These are phyloP conservation scores for Oryza coarctata DNA, from an alignment of 176 grass and related monocot species.

Conservation along the genomic window DNA sequence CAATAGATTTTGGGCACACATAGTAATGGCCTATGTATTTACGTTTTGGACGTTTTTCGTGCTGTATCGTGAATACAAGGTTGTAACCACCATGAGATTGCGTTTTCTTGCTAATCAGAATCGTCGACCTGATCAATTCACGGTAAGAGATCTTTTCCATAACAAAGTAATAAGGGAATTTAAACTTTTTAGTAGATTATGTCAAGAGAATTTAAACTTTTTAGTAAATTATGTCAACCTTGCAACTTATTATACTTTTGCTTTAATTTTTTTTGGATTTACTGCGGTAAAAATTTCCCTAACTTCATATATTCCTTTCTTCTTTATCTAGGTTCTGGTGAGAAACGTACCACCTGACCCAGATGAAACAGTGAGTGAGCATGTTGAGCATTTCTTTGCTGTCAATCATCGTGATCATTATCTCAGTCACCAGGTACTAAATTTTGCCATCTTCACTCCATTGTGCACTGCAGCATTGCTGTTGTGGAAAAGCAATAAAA, in stretches of 20 bases:
- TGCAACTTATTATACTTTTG: background rate
- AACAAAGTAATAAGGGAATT: background rate
- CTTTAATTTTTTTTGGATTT: background rate
- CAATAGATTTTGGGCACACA: slow-evolving; percentile 77
- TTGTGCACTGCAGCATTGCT: background rate
- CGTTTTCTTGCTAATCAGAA: slow-evolving; percentile 83
- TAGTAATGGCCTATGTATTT: slow-evolving; percentile 75
- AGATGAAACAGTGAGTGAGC: slow-evolving; percentile 94
- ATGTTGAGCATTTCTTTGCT: slow-evolving; percentile 98
- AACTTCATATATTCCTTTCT: background rate
- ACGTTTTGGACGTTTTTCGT: slow-evolving; percentile 82
- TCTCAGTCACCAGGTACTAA: slow-evolving; percentile 77
- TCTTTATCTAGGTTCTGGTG: slow-evolving; percentile 72
- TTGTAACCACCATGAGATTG: slow-evolving; percentile 83
- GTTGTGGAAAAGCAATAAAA: background rate
- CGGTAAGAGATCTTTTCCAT: slow-evolving; percentile 52
- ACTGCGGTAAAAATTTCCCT: background rate
- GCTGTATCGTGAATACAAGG: slow-evolving; percentile 84
- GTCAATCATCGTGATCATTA: slow-evolving; percentile 96
- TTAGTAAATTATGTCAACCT: slow-evolving; percentile 4
- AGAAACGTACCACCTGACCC: slow-evolving; percentile 86
- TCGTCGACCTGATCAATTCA: slow-evolving; percentile 83
- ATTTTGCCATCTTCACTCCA: slow-evolving; percentile 19
- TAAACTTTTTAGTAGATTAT: background rate
- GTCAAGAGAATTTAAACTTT: background rate